Evolutionary conservation across 768 basidiomycete genomes (phyloP).

Genomic region (Leccinum broughii): DNA sequence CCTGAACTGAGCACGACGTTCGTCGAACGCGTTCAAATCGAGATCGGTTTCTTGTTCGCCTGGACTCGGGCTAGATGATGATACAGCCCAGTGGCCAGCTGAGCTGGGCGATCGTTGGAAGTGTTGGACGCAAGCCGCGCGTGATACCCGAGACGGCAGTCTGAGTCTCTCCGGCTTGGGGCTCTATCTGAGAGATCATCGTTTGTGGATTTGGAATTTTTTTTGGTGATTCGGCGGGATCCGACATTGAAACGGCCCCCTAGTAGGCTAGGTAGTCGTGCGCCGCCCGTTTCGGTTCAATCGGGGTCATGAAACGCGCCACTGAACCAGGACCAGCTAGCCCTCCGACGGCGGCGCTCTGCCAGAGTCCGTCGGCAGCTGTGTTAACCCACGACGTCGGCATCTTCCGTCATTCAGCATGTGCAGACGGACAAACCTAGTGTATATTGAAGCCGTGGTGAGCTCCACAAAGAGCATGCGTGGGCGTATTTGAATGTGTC

Average conservation of each 20-base stretch:
- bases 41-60: background rate
- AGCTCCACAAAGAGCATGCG: background rate
- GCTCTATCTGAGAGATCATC: background rate
- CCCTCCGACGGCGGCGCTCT: background rate
- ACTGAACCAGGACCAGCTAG: background rate
- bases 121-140: background rate
- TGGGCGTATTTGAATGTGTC: background rate
- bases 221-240: background rate
- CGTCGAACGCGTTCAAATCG: background rate
- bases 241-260: background rate
- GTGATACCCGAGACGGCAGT: no score
- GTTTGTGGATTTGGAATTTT: background rate
- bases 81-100: no score
- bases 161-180: background rate
- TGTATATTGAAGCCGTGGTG: background rate
- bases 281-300: background rate
- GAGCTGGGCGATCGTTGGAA: no score
- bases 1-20: background rate
- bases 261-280: no score
- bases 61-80: background rate
- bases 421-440: background rate
- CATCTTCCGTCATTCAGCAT: background rate
- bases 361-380: background rate
- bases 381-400: background rate
- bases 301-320: background rate